Evolutionary conservation across 2,329 filamentous ascomycete genomes (phyloP).

Genomic region (Fonsecaea pedrosoi): DNA sequence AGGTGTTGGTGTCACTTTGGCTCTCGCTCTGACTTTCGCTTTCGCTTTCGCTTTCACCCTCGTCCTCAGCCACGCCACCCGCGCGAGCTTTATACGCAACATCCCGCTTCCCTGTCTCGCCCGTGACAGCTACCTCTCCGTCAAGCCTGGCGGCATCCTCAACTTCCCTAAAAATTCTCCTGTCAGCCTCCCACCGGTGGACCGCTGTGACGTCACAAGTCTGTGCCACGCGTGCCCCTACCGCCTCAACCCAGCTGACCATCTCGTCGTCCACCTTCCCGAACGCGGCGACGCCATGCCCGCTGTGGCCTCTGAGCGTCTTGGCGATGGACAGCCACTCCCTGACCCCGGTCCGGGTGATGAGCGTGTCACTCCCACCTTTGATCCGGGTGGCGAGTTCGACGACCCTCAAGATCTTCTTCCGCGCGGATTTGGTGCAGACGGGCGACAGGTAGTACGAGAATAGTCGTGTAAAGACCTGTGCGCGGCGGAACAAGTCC

Average conservation of each 20-base stretch:
- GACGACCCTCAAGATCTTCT: slow-evolving; percentile 67
- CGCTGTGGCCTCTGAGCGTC: slow-evolving; percentile 25
- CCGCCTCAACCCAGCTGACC: slow-evolving; percentile 12
- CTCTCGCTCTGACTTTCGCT: background rate
- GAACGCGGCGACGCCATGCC: slow-evolving; percentile 17
- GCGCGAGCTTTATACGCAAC: background rate
- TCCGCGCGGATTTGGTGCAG: slow-evolving; percentile 64
- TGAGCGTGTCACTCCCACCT: slow-evolving; percentile 75
- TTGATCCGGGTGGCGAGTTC: slow-evolving; percentile 71
- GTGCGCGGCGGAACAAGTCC: slow-evolving; percentile 60
- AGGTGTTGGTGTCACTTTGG: background rate
- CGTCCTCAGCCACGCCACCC: background rate
- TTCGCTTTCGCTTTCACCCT: background rate
- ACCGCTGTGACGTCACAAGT: slow-evolving; percentile 25
- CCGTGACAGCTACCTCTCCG: background rate
- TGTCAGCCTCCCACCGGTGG: slow-evolving; percentile 28
- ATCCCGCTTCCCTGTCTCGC: background rate
- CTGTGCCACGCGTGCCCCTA: slow-evolving; percentile 22
- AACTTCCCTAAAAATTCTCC: slow-evolving; percentile 16
- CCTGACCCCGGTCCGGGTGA: slow-evolving; percentile 76
- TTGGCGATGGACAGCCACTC: slow-evolving; percentile 63
- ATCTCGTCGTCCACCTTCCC: slow-evolving; percentile 27
- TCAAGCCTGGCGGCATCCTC: background rate
- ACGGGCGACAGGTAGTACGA: slow-evolving; percentile 72
- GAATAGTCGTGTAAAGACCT: slow-evolving; percentile 77